phyloP scores from a whole-genome alignment of 176 grass and related monocot genomes.

The Eragrostis nindensis region DNA sequence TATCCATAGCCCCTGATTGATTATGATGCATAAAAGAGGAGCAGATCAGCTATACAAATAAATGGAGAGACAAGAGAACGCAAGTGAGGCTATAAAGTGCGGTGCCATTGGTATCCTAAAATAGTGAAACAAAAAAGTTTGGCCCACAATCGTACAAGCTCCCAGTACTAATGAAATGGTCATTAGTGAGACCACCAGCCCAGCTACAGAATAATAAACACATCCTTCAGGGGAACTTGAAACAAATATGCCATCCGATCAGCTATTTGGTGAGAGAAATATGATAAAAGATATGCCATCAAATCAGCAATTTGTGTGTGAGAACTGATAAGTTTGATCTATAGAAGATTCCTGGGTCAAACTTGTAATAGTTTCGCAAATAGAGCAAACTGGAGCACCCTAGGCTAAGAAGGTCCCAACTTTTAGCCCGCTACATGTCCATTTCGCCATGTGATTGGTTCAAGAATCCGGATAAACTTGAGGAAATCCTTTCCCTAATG shows the following conservation, averaged over 20 bases:
- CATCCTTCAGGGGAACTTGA: neutral
- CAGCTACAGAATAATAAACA: neutral
- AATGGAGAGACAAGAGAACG: neutral
- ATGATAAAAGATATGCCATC: neutral
- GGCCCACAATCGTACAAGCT: conserved; percentile 1
- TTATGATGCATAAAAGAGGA: neutral
- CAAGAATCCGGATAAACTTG: neutral
- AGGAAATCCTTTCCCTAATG: neutral
- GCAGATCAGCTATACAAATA: conserved; percentile 10
- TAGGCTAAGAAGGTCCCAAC: neutral
- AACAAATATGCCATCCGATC: neutral
- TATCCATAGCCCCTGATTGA: conserved; percentile 61
- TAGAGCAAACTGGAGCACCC: neutral
- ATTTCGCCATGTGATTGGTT: neutral
- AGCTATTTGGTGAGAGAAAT: neutral
- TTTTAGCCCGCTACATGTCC: neutral
- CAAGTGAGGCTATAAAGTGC: neutral
- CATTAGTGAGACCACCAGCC: neutral
- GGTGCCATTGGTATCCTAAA: neutral
- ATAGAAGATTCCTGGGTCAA: neutral
- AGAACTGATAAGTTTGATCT: neutral
- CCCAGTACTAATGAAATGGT: neutral
- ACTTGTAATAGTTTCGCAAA: neutral
- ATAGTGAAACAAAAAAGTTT: neutral
- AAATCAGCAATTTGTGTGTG: neutral